phyloP scores from a whole-genome alignment of 257 asterid genomes.

The Solanum chmielewskii region DNA sequence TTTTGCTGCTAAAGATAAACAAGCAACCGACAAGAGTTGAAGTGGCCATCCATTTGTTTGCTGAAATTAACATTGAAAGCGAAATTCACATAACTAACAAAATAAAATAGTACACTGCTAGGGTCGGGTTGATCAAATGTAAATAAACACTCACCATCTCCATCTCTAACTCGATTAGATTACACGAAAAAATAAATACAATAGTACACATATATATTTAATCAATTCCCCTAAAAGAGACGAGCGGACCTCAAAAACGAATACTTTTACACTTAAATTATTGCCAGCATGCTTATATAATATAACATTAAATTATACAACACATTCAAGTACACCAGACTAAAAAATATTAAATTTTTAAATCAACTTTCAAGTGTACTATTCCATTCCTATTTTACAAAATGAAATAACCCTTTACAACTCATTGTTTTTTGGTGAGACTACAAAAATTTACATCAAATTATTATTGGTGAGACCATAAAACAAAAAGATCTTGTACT shows the following conservation, averaged over 20 bases:
- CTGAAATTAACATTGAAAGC: conserved; percentile 21
- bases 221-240: conserved; percentile 4
- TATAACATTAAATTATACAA: not conserved
- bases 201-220: not conserved
- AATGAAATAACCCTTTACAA: not conserved
- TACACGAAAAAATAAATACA: not conserved
- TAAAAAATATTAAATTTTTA: not conserved
- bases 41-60: conserved; percentile 75
- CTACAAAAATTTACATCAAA: not conserved
- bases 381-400: not conserved
- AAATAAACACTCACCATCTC: not conserved
- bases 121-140: not conserved
- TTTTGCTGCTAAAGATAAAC: conserved; percentile 92
- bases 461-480: not conserved
- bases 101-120: not conserved
- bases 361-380: not conserved
- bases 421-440: not conserved
- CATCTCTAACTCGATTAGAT: not conserved
- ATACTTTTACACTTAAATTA: conserved; percentile 13
- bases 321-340: not conserved
- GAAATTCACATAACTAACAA: not conserved
- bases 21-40: conserved; percentile 86
- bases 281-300: conserved; percentile 14
- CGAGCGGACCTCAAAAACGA: conserved; percentile 24
- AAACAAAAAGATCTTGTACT: not conserved